Conservation (phyloP, 441 rosid species). For the Corymbia calophylla region DNA sequence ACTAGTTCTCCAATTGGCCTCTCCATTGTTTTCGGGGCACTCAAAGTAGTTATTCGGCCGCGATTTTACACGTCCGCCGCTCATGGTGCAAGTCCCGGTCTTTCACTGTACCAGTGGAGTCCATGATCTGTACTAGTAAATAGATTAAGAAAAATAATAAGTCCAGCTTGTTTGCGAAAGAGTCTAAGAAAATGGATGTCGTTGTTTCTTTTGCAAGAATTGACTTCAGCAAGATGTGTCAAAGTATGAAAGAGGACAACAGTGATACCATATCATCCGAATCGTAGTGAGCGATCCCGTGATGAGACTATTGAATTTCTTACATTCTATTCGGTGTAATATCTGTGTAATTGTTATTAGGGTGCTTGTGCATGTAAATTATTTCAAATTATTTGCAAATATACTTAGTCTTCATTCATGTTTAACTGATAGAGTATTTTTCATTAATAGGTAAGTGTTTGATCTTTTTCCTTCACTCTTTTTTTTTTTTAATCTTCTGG, state of each 20-base stretch:
- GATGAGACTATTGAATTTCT: not conserved
- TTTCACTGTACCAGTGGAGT: not conserved
- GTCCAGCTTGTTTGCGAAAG: not conserved
- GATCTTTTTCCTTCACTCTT: no score
- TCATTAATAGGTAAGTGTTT: not conserved
- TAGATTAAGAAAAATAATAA: not conserved
- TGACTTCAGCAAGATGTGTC: not conserved
- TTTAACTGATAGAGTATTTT: not conserved
- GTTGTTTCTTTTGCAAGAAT: not conserved
- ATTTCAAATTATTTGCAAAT: not conserved
- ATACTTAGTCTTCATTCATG: not conserved
- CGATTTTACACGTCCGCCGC: not conserved
- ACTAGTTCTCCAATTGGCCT: not conserved
- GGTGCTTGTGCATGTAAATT: not conserved
- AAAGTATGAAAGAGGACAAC: not conserved
- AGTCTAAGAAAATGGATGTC: not conserved
- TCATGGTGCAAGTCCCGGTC: not conserved
- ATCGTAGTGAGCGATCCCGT: not conserved
- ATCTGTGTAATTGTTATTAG: not conserved
- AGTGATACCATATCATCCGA: not conserved
- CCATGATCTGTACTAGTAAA: not conserved
- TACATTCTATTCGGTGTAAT: not conserved
- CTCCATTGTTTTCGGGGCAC: not conserved
- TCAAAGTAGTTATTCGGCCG: not conserved
- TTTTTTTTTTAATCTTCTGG: no score